Evolutionary conservation across 768 basidiomycete species (phyloP), one percentile per base, ranked within the genome.

Genomic region (Mycena vitilis): DNA sequence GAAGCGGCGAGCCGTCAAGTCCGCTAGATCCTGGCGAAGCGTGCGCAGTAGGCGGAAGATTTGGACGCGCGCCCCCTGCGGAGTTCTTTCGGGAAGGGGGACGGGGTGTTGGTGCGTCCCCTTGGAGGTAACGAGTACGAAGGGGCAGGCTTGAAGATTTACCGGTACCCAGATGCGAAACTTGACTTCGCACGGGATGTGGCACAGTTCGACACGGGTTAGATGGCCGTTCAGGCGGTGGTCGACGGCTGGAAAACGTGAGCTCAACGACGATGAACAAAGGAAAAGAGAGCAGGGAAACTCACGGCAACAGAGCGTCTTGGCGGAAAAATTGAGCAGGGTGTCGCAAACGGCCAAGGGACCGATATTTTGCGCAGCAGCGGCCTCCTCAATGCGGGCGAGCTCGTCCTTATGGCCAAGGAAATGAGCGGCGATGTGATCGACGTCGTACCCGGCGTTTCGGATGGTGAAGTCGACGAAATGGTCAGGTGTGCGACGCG

Each of bases 1-100:
- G 34, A 59, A 59, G 4, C 45, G 44, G 2, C 57, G 57, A 0
- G 57, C 23, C 4, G 57, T 59, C 44, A 59, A 47, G 44, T 59
- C 57, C 7, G 57, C 44, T 4, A 59, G 20, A 11, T 59, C 57
- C 15, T 53, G 34, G 6, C 34, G 16, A 20, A 53, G 30, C 11
- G 16, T 53, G 7, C 18, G 34, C 5, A 59, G 45, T 0, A 59
- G 42, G 4, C 4, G 5, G 1, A 59, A 13, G 6, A 59, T 47
- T 7, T 59, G 18, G 2, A 16, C 1, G 10, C 57, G 57, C 6
- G 36, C 44, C 2, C 16, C 15, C 9, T 5, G 13, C 0, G 57
- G 57, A 1, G 57, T 59, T 20, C 47, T 47, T 23, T 45, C 30
- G 3, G 57, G 57, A 4, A 59, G 57, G 10, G 57, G 57, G 20